Percentiles rank a stretch among this genome's conserved stretches.
Evolutionary conservation across 352 stramenopile species (phyloP).

Genomic region (Globisporangium takayamanum): DNA sequence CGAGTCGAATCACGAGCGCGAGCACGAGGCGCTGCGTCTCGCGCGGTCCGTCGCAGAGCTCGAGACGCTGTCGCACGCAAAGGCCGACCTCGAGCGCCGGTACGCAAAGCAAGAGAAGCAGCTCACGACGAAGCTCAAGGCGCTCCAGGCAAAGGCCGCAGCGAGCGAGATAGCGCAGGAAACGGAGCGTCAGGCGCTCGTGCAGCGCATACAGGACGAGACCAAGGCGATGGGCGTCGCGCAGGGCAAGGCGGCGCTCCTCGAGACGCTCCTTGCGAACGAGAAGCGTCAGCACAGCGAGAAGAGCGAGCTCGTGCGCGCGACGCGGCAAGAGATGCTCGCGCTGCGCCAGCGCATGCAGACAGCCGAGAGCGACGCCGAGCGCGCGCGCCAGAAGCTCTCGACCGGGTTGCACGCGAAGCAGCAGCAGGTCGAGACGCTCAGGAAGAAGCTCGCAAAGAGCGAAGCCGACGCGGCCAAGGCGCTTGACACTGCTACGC

Average conservation of each 20-base stretch:
- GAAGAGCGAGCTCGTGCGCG: constrained; percentile 43
- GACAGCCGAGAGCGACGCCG: constrained; percentile 46
- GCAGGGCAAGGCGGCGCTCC: constrained; percentile 48
- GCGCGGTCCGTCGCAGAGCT: constrained; percentile 41
- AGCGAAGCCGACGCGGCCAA: constrained; percentile 45
- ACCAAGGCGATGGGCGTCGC: constrained; percentile 55
- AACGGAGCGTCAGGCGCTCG: constrained; percentile 38
- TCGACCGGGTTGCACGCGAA: constrained; percentile 49
- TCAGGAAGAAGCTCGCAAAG: constrained; percentile 49
- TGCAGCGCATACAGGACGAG: constrained; percentile 52
- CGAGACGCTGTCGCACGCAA: constrained; percentile 27
- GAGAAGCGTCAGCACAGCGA: constrained; percentile 56
- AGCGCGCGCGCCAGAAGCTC: constrained; percentile 52
- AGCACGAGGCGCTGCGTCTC: constrained; percentile 39
- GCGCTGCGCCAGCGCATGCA: constrained; percentile 50
- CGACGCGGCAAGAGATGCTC: constrained; percentile 52
- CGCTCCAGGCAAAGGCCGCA: constrained; percentile 33
- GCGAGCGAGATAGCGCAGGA: constrained; percentile 49
- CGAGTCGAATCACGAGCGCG: constrained; percentile 17
- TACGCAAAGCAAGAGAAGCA: constrained; percentile 45
- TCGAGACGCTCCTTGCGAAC: constrained; percentile 52
- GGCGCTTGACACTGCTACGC: constrained; percentile 37
- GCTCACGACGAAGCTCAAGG: constrained; percentile 43
- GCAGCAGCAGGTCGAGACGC: constrained; percentile 42
- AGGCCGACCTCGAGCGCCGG: constrained; percentile 41